Evolutionary conservation across 345 rosid species (phyloP), one percentile per base, ranked within the genome.

Genomic region (Hibiscus tridactylites): DNA sequence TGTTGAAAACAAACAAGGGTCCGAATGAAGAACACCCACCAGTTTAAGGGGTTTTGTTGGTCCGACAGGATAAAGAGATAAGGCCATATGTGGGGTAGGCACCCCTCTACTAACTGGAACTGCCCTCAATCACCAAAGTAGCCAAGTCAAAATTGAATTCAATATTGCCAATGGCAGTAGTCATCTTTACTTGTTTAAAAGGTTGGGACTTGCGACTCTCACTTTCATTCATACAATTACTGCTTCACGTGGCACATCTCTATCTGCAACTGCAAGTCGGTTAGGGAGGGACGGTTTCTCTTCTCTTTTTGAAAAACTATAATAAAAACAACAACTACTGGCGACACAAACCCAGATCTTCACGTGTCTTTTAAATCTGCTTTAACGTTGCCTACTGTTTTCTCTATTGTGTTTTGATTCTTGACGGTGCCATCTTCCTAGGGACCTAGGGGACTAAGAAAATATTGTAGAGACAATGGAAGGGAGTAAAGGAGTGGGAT

Each of bases 401-500:
- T 35, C 1, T 72, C 56, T 31, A 61, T 21, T 21, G 24, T 21
- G 24, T 21, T 21, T 21, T 21, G 24, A 21, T 21, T 21, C 24
- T 21, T 21, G 24, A 21, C 24, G 24, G 24, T 1, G 24, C 24
- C 16, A 49, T 13, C 53, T 4, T 49, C n/a, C 53, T 49, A 1
- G 53, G 10, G 24, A 21, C 24, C 53, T 1, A 10, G 53, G 10
- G 44, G 9, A 7, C 52, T 68, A 57, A 10, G 73, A 7, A 47
- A 37, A 65, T 31, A 42, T 57, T 21, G 6, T 21, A 19, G 73
- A 21, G 73, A 63, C 10, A 70, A 92, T 90, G 96, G 96, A 90
- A 76, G 85, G 85, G 74, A 77, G 77, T 68, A 85, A 83, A 70
- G 82, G 68, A 50, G 71, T 71, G 28, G 80, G 86, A 3, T 57